Percentiles rank a stretch among this genome's conserved stretches.
phyloP scores from a whole-genome alignment of 2,329 filamentous ascomycete genomes.

The Chaetomium olivaceum region DNA sequence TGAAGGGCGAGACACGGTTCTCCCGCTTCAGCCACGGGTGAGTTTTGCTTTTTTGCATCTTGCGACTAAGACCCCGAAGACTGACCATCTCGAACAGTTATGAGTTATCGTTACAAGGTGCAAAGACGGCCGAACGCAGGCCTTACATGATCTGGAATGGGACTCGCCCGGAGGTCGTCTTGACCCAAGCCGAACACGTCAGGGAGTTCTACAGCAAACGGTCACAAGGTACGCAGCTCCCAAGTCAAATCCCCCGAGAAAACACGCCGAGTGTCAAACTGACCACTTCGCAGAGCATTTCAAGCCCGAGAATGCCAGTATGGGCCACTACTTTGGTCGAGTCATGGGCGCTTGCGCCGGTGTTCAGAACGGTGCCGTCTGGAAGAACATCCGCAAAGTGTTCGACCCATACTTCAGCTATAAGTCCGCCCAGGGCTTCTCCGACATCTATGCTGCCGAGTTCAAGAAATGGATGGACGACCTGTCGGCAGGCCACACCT shows the following conservation, averaged over 20 bases:
- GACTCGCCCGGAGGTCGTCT: neutral
- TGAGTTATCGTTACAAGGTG: neutral
- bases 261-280: neutral
- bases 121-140: neutral
- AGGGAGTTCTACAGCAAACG: neutral
- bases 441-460: neutral
- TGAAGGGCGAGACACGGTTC: neutral
- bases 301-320: neutral
- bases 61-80: neutral
- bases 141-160: neutral
- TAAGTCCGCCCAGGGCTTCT: neutral
- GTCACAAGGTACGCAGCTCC: neutral
- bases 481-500: neutral
- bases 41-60: neutral
- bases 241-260: too few relatives aligned
- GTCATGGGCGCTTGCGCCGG: neutral
- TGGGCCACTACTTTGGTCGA: neutral
- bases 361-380: neutral
- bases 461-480: neutral
- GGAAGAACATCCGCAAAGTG: neutral
- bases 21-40: too few relatives aligned
- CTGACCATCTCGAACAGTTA: neutral
- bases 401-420: neutral
- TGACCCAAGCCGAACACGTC: neutral
- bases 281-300: neutral